These are phyloP conservation scores for Cydonia oblonga DNA, from an alignment of 331 rosid genomes.

Conservation along the genomic window DNA sequence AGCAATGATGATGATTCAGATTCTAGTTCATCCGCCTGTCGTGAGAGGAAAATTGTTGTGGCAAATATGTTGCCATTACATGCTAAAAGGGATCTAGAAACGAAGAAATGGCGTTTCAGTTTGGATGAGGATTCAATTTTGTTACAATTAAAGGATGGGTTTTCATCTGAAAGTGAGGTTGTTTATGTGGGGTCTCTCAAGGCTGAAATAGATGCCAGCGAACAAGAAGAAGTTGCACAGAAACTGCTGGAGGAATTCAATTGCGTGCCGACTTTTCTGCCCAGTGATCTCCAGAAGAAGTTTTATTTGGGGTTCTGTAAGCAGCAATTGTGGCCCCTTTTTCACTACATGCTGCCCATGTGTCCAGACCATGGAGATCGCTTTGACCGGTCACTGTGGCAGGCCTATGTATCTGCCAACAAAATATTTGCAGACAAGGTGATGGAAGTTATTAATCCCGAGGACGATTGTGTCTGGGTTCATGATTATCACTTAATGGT, in stretches of 20 bases:
- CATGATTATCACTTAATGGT: conserved; percentile 97
- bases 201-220: conserved; percentile 63
- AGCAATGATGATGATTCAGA: conserved; percentile 62
- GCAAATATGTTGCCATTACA: conserved; percentile 91
- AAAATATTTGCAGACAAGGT: conserved; percentile 90
- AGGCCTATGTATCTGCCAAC: conserved; percentile 91
- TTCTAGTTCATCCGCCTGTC: conserved; percentile 50
- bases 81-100: conserved; percentile 67
- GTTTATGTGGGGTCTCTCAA: conserved; percentile 90
- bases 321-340: conserved; percentile 93
- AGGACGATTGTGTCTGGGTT: conserved; percentile 92
- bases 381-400: conserved; percentile 83
- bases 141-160: conserved; percentile 69
- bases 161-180: conserved; percentile 78
- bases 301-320: conserved; percentile 90
- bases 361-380: conserved; percentile 93
- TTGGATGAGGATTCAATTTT: conserved; percentile 82
- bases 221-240: conserved; percentile 90
- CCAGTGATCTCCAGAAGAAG: conserved; percentile 66
- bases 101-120: conserved; percentile 77
- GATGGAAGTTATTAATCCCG: conserved; percentile 90
- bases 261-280: conserved; percentile 84
- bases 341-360: conserved; percentile 93
- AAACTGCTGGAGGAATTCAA: conserved; percentile 64
- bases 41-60: conserved; percentile 80